Evolutionary conservation across 352 stramenopile species (phyloP).

Genomic region (Pythium aquatile): DNA sequence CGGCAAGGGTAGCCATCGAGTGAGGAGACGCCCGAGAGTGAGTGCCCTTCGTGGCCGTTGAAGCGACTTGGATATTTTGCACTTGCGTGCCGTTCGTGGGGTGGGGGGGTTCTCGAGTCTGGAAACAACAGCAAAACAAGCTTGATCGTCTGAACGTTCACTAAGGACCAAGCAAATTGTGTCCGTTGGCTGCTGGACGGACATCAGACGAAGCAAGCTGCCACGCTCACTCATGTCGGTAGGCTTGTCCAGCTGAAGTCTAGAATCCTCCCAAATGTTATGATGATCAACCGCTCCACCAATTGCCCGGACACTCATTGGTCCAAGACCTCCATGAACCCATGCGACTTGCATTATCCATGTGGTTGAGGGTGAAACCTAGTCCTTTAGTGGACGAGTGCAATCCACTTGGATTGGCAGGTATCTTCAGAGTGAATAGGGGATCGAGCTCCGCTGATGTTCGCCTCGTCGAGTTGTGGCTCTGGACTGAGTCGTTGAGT

Average conservation of each 20-base stretch:
- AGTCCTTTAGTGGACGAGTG: neutral
- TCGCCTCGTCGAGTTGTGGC: neutral
- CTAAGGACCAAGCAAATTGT: neutral
- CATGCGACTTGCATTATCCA: neutral
- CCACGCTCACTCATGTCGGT: neutral
- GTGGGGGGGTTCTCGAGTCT: neutral
- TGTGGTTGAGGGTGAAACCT: neutral
- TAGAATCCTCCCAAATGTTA: neutral
- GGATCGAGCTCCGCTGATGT: conserved; percentile 2
- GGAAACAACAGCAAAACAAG: neutral
- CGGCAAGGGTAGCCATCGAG: conserved; percentile 1
- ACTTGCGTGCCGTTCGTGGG: neutral
- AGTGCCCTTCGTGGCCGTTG: neutral
- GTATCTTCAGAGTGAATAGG: conserved; percentile 19
- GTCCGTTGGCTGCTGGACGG: conserved; percentile 2
- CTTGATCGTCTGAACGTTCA: conserved; percentile 4
- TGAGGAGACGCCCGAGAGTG: neutral
- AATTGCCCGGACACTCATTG: neutral
- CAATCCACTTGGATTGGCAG: neutral
- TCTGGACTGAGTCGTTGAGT: neutral
- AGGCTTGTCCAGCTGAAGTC: conserved; percentile 1
- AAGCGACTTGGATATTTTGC: neutral
- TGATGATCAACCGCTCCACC: neutral
- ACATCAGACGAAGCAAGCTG: conserved; percentile 4
- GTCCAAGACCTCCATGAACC: neutral